Evolutionary conservation across 225 moss, liverwort and hornwort genomes (phyloP), one percentile per base, ranked within the genome.

Genomic region (Physcomitrium patens): DNA sequence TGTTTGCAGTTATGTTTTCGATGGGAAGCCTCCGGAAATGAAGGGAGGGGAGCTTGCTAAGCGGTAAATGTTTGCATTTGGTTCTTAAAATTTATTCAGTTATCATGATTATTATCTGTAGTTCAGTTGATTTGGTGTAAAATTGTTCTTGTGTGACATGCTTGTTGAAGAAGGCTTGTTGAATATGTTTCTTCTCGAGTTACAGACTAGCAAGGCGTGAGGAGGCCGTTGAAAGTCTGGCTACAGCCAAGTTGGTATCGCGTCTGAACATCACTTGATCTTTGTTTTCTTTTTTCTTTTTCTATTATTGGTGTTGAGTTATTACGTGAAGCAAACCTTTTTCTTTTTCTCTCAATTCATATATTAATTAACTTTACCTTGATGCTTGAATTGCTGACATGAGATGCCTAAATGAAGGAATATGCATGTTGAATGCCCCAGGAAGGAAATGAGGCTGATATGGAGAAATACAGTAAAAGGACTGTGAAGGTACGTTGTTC

Each of bases 401-500:
- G 31, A 1, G 31, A 37, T 37, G 31, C 0, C 31, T 7, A 7
- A 37, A 37, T 37, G 31, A 37, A 37, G 31, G 5, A 37, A 37
- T 4, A 45, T 63, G 20, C 61, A 49, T 49, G 11, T 44, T 62
- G 52, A 64, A 47, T 80, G 72, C 67, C 31, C 31, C 72, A 83
- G 78, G 82, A 83, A 77, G 95, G 87, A 80, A 84, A 82, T 82
- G 84, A 85, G 77, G 99, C 86, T 78, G 99, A 93, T 62, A 87
- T 99, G 51, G 99, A 99, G 74, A 95, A 83, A 53, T 95, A 91
- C 42, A 99, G 99, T 75, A 99, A 99, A 66, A 84, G 99, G 73
- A 99, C 99, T 18, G 99, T 99, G 75, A 99, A 95, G 95, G 88
- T 89, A 67, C 17, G 67, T 68, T 51, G 37, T 23, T 15, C 48